Conservation (phyloP, 495 filamentous ascomycete species). For the Aspergillus nanangensis region DNA sequence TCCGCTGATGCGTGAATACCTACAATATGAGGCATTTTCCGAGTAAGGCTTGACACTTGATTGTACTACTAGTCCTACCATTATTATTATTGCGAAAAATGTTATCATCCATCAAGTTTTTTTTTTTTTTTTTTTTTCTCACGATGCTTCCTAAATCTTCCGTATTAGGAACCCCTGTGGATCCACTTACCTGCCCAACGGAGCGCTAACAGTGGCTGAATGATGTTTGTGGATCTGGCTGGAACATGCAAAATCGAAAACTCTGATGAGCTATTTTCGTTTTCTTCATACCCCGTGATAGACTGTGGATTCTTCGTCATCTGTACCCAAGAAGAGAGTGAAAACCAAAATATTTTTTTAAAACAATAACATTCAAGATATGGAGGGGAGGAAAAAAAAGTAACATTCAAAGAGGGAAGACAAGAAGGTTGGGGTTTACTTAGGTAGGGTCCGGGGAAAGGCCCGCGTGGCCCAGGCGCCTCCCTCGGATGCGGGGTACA, state of each 20-base stretch:
- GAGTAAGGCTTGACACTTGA: neutral
- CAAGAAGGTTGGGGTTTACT: too few relatives aligned
- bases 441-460: slow-evolving; percentile 15
- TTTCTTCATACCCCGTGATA: too few relatives aligned
- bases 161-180: slow-evolving; percentile 15
- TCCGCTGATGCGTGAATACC: too few relatives aligned
- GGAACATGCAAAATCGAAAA: neutral
- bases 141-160: slow-evolving; percentile 16
- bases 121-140: neutral
- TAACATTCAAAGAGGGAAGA: too few relatives aligned
- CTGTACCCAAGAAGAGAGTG: too few relatives aligned
- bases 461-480: slow-evolving; percentile 19
- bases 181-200: slow-evolving; percentile 11
- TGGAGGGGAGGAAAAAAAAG: too few relatives aligned
- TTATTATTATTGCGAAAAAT: neutral
- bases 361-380: too few relatives aligned
- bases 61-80: slow-evolving; percentile 2
- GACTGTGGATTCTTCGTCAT: too few relatives aligned
- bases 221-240: slow-evolving; percentile 11
- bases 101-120: neutral
- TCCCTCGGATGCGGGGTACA: slow-evolving; percentile 24
- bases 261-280: neutral
- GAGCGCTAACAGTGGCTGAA: neutral
- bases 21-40: slow-evolving; percentile 14
- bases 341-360: too few relatives aligned